Evolutionary conservation across 1,284 basidiomycete species (phyloP).

Genomic region (Chondrostereum purpureum): DNA sequence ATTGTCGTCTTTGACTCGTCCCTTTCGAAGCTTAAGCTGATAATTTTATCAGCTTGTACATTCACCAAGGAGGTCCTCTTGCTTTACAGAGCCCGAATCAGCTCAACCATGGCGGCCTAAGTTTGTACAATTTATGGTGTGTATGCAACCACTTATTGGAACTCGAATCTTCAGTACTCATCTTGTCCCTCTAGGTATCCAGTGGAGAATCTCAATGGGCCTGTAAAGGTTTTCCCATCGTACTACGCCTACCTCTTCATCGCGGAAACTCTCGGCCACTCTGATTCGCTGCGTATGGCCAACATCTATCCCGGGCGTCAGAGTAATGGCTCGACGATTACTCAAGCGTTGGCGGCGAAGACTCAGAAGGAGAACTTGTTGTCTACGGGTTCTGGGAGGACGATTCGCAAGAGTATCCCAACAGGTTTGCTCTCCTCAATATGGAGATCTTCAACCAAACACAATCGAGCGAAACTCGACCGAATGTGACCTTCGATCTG

Average conservation of each 20-base stretch:
- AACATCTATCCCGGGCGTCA: conserved; percentile 46
- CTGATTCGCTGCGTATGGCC: conserved; percentile 33
- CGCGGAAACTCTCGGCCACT: conserved; percentile 38
- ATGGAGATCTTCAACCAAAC: conserved; percentile 43
- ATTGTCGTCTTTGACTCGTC: conserved; percentile 5
- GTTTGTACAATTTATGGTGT: conserved; percentile 42
- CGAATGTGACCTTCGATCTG: conserved; percentile 35
- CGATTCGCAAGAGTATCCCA: conserved; percentile 23
- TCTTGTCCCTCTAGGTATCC: conserved; percentile 31
- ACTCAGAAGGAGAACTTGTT: conserved; percentile 38
- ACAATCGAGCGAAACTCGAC: conserved; percentile 27
- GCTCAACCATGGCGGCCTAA: conserved; percentile 41
- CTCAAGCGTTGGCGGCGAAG: conserved; percentile 38
- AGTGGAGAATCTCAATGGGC: conserved; percentile 40
- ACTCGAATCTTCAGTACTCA: conserved; percentile 1
- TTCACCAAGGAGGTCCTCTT: conserved; percentile 45
- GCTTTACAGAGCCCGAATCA: conserved; percentile 42
- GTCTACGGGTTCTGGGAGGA: conserved; percentile 45
- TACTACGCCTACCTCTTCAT: conserved; percentile 44
- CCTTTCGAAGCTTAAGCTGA: background rate
- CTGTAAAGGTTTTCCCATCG: conserved; percentile 41
- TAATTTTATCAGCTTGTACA: conserved; percentile 29
- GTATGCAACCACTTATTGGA: conserved; percentile 5
- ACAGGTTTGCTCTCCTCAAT: conserved; percentile 41
- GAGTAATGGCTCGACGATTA: conserved; percentile 42